These are phyloP conservation scores for Scopulariopsis brevicaulis DNA, from an alignment of 2,329 filamentous ascomycete genomes.

Conservation along the genomic window DNA sequence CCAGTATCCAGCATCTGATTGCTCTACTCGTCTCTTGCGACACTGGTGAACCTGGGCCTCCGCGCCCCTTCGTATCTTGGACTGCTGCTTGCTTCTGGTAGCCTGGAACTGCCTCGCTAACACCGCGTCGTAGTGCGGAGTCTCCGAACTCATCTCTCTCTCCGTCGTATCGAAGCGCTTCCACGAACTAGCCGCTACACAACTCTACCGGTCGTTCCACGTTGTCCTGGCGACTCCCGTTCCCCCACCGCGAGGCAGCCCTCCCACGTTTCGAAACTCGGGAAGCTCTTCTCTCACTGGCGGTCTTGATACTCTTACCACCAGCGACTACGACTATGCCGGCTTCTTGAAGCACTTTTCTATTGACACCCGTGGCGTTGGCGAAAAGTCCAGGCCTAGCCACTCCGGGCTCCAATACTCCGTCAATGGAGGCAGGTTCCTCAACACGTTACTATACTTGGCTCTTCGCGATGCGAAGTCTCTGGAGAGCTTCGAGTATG, in stretches of 20 bases:
- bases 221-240: constrained; percentile 38
- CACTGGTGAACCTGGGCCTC: neutral
- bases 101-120: neutral
- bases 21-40: neutral
- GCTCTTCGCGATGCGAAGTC: constrained; percentile 41
- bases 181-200: constrained; percentile 42
- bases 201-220: constrained; percentile 48
- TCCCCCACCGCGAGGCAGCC: neutral
- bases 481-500: constrained; percentile 46
- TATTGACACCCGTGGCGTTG: constrained; percentile 42
- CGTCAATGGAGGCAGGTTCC: constrained; percentile 48
- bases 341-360: constrained; percentile 42
- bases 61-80: neutral
- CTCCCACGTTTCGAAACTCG: constrained; percentile 23
- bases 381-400: constrained; percentile 37
- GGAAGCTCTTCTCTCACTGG: constrained; percentile 42
- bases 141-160: constrained; percentile 42
- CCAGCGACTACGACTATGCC: constrained; percentile 53
- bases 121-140: constrained; percentile 29
- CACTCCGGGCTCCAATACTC: constrained; percentile 43
- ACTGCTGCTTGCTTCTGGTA: neutral
- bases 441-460: constrained; percentile 48
- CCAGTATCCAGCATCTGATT: neutral
- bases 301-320: constrained; percentile 49
- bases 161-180: constrained; percentile 47